These are phyloP conservation scores for Mayamaea pseudoterrestris DNA, from an alignment of 108 stramenopile genomes.

Conservation along the genomic window DNA sequence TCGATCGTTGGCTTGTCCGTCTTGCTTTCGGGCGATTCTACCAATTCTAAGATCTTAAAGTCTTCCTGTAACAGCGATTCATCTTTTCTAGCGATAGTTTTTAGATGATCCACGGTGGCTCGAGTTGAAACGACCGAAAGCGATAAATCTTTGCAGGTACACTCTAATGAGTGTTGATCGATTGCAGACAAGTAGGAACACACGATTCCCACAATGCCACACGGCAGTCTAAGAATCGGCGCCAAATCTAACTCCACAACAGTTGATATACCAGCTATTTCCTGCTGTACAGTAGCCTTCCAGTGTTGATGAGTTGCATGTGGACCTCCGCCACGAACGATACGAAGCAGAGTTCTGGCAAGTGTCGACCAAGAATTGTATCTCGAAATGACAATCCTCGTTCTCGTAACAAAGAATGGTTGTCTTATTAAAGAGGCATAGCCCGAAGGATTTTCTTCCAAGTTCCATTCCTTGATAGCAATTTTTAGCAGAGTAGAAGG, in stretches of 20 bases:
- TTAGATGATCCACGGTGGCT: conserved; percentile 5
- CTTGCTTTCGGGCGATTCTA: neutral
- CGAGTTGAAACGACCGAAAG: conserved; percentile 7
- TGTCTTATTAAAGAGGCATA: too few relatives aligned
- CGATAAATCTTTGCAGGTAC: conserved; percentile 15
- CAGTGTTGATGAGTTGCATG: too few relatives aligned
- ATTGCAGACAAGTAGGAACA: conserved; percentile 38
- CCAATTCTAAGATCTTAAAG: neutral
- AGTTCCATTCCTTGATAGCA: conserved; percentile 4
- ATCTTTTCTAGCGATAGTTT: neutral
- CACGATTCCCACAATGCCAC: conserved; percentile 28
- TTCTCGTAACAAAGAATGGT: too few relatives aligned
- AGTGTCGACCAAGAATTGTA: too few relatives aligned
- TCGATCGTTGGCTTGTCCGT: neutral
- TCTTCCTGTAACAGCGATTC: neutral
- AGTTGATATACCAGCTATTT: too few relatives aligned
- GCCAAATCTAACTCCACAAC: conserved; percentile 33
- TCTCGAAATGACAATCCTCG: too few relatives aligned
- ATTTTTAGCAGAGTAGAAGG: conserved; percentile 24
- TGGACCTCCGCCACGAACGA: too few relatives aligned
- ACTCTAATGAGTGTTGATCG: conserved; percentile 21
- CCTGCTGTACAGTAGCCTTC: too few relatives aligned
- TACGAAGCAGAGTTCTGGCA: too few relatives aligned
- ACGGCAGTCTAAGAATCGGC: conserved; percentile 46
- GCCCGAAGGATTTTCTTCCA: neutral